Percentiles rank a stretch among this genome's conserved stretches.
Conservation (phyloP, 2,329 filamentous ascomycete species). For the Arthrobotrys sphaeroides region DNA sequence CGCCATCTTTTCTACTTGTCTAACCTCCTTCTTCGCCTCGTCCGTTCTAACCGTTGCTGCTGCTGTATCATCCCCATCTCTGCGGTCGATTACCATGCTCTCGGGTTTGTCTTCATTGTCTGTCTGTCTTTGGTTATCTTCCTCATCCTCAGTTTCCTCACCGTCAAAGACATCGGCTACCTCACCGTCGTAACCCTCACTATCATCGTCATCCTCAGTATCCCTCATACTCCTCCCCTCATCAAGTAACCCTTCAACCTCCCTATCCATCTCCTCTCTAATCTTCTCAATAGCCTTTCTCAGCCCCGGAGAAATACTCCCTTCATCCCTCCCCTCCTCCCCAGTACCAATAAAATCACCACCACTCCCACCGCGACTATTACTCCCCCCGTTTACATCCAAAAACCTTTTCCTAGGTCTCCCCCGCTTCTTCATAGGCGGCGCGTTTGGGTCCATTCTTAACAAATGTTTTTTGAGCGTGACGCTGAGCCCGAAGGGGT, state of each 20-base stretch:
- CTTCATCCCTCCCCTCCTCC: not conserved
- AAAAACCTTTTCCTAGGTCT: constrained; percentile 37
- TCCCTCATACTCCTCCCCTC: constrained; percentile 9
- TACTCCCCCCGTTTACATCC: not conserved
- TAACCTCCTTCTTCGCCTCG: not conserved
- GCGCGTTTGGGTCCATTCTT: constrained; percentile 34
- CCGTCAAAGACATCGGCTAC: constrained; percentile 9
- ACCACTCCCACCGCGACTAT: not conserved
- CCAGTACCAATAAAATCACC: not conserved
- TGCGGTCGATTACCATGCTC: not conserved
- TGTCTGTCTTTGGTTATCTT: not conserved
- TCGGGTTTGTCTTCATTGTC: not conserved
- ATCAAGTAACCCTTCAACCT: constrained; percentile 35
- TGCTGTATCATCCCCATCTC: not conserved
- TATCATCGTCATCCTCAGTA: constrained; percentile 4
- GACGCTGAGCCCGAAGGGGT: constrained; percentile 47
- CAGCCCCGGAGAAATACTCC: constrained; percentile 31
- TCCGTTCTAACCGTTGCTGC: not conserved
- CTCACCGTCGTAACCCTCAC: constrained; percentile 24
- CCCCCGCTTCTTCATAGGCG: constrained; percentile 47
- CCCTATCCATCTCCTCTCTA: constrained; percentile 41
- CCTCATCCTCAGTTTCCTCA: constrained; percentile 25
- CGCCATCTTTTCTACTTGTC: not conserved
- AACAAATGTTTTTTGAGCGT: constrained; percentile 47
- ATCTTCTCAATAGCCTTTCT: constrained; percentile 42